Conservation (phyloP, 495 filamentous ascomycete species). For the Choiromyces venosus region DNA sequence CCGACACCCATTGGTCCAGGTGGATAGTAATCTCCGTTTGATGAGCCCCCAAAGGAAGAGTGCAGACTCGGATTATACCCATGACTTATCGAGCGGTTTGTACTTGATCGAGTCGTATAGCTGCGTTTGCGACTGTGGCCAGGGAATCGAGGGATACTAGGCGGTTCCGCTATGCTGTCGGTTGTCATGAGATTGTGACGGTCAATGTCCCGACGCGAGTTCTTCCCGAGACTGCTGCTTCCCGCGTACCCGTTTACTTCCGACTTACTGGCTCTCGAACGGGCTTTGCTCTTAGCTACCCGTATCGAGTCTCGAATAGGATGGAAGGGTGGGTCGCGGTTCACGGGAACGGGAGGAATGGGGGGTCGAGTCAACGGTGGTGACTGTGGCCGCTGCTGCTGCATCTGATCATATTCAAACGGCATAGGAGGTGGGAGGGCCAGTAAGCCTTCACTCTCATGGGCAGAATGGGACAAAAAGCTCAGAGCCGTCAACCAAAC, state of each 20-base stretch:
- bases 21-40: constrained; percentile 37
- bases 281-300: constrained; percentile 72
- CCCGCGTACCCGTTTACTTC: constrained; percentile 16
- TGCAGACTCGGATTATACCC: constrained; percentile 43
- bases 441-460: constrained; percentile 64
- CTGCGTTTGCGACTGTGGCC: constrained; percentile 38
- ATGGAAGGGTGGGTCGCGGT: constrained; percentile 46
- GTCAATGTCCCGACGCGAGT: constrained; percentile 41
- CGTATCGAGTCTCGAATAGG: constrained; percentile 87
- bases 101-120: constrained; percentile 27
- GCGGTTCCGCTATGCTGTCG: constrained; percentile 63
- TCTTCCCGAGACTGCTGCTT: not conserved
- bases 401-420: constrained; percentile 41
- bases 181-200: constrained; percentile 35
- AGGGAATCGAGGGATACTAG: constrained; percentile 71
- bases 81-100: constrained; percentile 32
- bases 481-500: constrained; percentile 91
- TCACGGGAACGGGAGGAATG: constrained; percentile 34
- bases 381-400: constrained; percentile 47
- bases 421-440: constrained; percentile 50
- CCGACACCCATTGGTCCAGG: constrained; percentile 33
- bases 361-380: constrained; percentile 44
- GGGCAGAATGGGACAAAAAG: constrained; percentile 81
- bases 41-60: constrained; percentile 41
- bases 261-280: constrained; percentile 34